Conservation (phyloP, 352 stramenopile species). For the Phytophthora kernoviae region DNA sequence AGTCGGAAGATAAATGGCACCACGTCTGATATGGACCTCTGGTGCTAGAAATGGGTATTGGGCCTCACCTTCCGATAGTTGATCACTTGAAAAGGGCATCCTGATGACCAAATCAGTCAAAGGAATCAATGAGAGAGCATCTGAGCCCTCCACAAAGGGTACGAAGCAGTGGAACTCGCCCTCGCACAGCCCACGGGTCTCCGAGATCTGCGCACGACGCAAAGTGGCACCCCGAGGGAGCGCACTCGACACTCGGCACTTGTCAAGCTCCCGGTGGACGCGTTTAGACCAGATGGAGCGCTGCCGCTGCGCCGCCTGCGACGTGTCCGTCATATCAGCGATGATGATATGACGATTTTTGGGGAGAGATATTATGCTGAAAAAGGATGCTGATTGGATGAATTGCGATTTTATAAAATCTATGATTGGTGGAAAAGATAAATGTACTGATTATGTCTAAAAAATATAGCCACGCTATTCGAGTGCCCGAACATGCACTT, state of each 20-base stretch:
- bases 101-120: conserved; percentile 55
- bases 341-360: neutral
- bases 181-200: conserved; percentile 46
- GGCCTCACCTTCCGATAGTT: conserved; percentile 31
- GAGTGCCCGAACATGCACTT: too few species aligned
- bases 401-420: too few species aligned
- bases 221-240: conserved; percentile 56
- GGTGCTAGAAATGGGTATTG: conserved; percentile 72
- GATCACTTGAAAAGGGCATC: conserved; percentile 56
- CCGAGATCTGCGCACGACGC: conserved; percentile 50
- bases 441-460: too few species aligned
- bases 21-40: conserved; percentile 49
- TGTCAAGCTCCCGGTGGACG: conserved; percentile 76
- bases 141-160: conserved; percentile 74
- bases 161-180: conserved; percentile 79
- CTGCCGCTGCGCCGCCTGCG: conserved; percentile 39
- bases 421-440: too few species aligned
- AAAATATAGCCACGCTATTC: too few species aligned
- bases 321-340: conserved; percentile 5
- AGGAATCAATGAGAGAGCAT: conserved; percentile 66
- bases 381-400: neutral
- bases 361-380: neutral
- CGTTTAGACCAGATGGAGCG: conserved; percentile 76
- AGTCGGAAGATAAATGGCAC: conserved; percentile 53
- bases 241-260: conserved; percentile 39